Conservation (phyloP, 164 flowering plant species). For the Vitis rotundifolia region DNA sequence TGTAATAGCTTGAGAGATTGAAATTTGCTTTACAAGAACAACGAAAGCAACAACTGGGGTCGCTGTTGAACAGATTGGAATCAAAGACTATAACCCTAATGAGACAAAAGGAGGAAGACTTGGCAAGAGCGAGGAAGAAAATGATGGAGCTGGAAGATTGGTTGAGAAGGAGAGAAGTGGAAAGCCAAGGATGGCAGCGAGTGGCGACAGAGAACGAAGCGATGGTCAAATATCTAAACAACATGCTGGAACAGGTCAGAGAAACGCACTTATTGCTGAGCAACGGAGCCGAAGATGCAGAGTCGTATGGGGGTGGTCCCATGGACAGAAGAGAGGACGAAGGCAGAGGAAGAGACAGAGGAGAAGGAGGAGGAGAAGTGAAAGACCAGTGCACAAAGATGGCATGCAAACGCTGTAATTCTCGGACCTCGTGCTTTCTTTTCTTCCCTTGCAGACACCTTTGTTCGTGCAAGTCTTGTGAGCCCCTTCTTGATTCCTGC, state of each 20-base stretch:
- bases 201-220: conserved; percentile 27
- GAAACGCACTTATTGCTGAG: conserved; percentile 3
- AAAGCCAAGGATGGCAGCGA: conserved; percentile 31
- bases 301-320: conserved; percentile 9
- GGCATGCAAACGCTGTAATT: conserved; percentile 28
- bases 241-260: conserved; percentile 7
- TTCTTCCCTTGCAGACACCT: conserved; percentile 55
- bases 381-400: conserved; percentile 3
- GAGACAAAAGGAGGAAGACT: conserved; percentile 40
- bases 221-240: conserved; percentile 23
- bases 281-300: conserved; percentile 16
- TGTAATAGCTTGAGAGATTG: conserved; percentile 49
- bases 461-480: conserved; percentile 51
- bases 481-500: conserved; percentile 30
- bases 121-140: conserved; percentile 31
- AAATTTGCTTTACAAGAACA: conserved; percentile 41
- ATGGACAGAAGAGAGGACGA: neutral
- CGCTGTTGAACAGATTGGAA: conserved; percentile 28
- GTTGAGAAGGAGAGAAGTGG: conserved; percentile 31
- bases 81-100: conserved; percentile 22
- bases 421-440: conserved; percentile 17
- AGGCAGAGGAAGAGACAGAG: neutral
- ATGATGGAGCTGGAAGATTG: conserved; percentile 36
- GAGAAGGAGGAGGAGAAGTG: neutral
- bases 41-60: conserved; percentile 26